Evolutionary conservation across 2,329 filamentous ascomycete genomes (phyloP).

Genomic region (Botryotinia convoluta): DNA sequence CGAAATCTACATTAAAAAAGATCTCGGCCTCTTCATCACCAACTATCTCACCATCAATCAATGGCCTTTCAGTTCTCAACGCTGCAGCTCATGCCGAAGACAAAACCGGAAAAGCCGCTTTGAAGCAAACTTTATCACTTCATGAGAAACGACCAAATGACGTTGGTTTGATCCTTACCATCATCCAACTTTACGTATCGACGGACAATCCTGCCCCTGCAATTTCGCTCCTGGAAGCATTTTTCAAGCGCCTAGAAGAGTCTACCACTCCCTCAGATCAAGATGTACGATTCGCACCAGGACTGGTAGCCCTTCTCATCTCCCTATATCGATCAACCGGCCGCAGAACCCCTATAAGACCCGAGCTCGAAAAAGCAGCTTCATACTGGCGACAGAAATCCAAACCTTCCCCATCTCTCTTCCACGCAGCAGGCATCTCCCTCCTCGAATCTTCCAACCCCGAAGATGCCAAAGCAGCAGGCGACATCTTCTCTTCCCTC

Average conservation of each 20-base stretch:
- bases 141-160: conserved; percentile 75
- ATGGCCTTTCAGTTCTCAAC: conserved; percentile 60
- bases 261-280: conserved; percentile 54
- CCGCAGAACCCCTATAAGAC: conserved; percentile 67
- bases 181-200: conserved; percentile 77
- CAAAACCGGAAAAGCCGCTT: conserved; percentile 60
- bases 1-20: conserved; percentile 45
- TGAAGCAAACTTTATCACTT: conserved; percentile 67
- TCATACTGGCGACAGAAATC: conserved; percentile 72
- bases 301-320: conserved; percentile 76
- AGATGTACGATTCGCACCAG: conserved; percentile 77
- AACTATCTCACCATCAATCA: conserved; percentile 50
- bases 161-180: conserved; percentile 74
- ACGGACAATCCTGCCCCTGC: conserved; percentile 71
- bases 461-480: conserved; percentile 67
- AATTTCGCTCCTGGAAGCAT: conserved; percentile 70
- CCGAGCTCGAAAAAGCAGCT: conserved; percentile 75
- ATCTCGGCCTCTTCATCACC: conserved; percentile 47
- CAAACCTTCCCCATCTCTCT: conserved; percentile 59
- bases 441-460: conserved; percentile 72
- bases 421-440: conserved; percentile 78
- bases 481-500: conserved; percentile 74
- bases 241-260: conserved; percentile 69
- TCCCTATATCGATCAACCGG: conserved; percentile 76
- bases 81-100: conserved; percentile 72